Evolutionary conservation across 2,329 filamentous ascomycete species (phyloP).

Genomic region (Penicillium sp.): DNA sequence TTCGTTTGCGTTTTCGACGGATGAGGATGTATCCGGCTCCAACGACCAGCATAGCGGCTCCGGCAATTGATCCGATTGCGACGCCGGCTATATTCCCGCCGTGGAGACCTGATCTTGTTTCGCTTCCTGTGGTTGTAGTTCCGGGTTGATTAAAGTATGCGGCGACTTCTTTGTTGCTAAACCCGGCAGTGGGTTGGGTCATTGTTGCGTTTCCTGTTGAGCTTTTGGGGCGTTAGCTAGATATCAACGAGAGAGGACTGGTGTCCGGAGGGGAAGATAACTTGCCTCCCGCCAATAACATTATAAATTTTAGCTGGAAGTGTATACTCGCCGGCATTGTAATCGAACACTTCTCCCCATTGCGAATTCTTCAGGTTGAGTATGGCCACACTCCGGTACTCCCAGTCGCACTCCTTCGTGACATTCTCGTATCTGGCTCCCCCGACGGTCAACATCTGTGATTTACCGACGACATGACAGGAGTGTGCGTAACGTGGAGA

Average conservation of each 20-base stretch:
- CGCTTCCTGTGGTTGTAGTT: too few relatives aligned
- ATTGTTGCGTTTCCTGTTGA: conserved; percentile 8
- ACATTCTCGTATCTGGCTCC: conserved; percentile 23
- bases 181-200: conserved; percentile 2
- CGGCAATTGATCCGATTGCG: conserved; percentile 1
- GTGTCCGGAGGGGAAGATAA: not conserved
- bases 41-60: not conserved
- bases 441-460: conserved; percentile 46
- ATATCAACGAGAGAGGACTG: too few relatives aligned
- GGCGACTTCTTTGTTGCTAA: conserved; percentile 5
- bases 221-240: conserved; percentile 5
- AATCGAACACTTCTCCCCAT: conserved; percentile 8
- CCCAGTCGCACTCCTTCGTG: conserved; percentile 10
- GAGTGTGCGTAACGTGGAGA: conserved; percentile 12
- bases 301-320: conserved; percentile 5
- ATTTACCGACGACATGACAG: conserved; percentile 33
- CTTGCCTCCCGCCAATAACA: conserved; percentile 14
- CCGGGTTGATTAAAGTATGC: conserved; percentile 4
- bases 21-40: not conserved
- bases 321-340: conserved; percentile 1
- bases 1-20: not conserved
- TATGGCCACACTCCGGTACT: conserved; percentile 6
- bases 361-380: not conserved
- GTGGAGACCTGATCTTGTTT: not conserved
- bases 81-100: conserved; percentile 1